Conservation (phyloP, 768 basidiomycete genomes). For the Macrolepiota fuliginosa region DNA sequence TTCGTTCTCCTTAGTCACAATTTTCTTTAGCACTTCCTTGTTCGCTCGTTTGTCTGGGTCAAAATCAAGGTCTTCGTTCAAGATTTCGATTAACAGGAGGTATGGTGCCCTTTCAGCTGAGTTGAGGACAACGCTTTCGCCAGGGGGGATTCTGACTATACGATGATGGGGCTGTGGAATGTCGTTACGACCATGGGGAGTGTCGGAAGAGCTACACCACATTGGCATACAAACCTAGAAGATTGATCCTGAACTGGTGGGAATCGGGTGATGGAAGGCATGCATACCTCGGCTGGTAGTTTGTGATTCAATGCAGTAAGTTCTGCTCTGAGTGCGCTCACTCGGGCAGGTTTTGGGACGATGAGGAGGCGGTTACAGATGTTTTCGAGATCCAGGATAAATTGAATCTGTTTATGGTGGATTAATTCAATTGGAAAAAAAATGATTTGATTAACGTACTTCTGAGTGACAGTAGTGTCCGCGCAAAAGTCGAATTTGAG, state of each 20-base stretch:
- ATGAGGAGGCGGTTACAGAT: conserved; percentile 91
- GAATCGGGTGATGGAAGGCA: background rate
- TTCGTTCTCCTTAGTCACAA: conserved; percentile 65
- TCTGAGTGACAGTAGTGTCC: conserved; percentile 88
- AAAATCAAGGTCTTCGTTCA: conserved; percentile 89
- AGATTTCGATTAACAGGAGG: conserved; percentile 86
- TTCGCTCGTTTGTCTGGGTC: conserved; percentile 82
- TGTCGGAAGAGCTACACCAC: conserved; percentile 80
- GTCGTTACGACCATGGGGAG: conserved; percentile 31
- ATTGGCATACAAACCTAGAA: conserved; percentile 80
- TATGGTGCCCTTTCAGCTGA: conserved; percentile 97
- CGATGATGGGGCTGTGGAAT: conserved; percentile 79
- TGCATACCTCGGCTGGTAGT: conserved; percentile 86
- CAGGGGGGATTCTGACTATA: conserved; percentile 95
- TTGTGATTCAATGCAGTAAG: conserved; percentile 94
- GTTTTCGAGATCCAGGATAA: conserved; percentile 84
- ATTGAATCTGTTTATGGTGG: conserved; percentile 60
- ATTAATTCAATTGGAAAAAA: conserved; percentile 13
- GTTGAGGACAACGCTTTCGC: conserved; percentile 96
- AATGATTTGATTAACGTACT: conserved; percentile 40
- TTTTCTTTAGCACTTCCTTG: conserved; percentile 79
- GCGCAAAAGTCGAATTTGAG: conserved; percentile 72
- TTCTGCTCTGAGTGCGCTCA: conserved; percentile 95
- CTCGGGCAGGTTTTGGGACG: conserved; percentile 89
- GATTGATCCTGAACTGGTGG: conserved; percentile 8